Conservation (phyloP, 352 stramenopile genomes). For the Globisporangium viniferum region DNA sequence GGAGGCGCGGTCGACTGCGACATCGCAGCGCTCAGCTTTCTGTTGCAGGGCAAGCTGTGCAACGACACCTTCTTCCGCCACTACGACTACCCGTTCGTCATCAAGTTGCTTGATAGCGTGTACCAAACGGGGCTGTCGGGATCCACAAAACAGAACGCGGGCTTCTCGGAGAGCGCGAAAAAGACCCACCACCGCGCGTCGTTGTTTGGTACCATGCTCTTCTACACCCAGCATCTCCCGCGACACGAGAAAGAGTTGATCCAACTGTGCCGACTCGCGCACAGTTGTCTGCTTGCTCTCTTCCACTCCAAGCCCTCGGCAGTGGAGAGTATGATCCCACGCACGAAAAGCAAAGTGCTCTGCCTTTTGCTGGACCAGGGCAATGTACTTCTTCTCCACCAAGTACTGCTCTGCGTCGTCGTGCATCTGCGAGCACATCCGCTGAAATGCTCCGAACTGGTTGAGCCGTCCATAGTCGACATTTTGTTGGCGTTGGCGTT, state of each 20-base stretch:
- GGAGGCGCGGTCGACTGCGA: slow-evolving; percentile 12
- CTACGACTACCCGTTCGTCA: slow-evolving; percentile 17
- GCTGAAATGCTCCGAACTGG: slow-evolving; percentile 14
- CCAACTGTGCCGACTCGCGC: slow-evolving; percentile 18
- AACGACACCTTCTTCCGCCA: slow-evolving; percentile 10
- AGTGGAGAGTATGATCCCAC: slow-evolving; percentile 15
- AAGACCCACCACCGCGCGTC: background rate
- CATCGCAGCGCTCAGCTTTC: slow-evolving; percentile 10
- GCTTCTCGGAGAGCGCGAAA: background rate
- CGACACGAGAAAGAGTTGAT: slow-evolving; percentile 13
- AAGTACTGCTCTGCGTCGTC: slow-evolving; percentile 13
- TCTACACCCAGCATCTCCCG: background rate
- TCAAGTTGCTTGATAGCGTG: slow-evolving; percentile 11
- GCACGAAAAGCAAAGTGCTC: slow-evolving; percentile 14
- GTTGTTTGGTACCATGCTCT: slow-evolving; percentile 8
- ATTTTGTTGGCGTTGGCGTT: slow-evolving; percentile 2
- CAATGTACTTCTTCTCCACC: slow-evolving; percentile 8
- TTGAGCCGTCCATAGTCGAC: slow-evolving; percentile 5
- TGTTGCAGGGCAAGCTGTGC: slow-evolving; percentile 10
- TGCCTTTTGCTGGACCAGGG: slow-evolving; percentile 7
- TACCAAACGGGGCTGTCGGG: background rate
- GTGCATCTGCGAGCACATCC: slow-evolving; percentile 15
- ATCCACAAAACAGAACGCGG: background rate
- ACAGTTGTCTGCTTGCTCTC: slow-evolving; percentile 12
- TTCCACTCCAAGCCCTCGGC: slow-evolving; percentile 1